Conservation (phyloP, 202 grass and related monocot species). For the Schoenoplectus tabernaemontani region DNA sequence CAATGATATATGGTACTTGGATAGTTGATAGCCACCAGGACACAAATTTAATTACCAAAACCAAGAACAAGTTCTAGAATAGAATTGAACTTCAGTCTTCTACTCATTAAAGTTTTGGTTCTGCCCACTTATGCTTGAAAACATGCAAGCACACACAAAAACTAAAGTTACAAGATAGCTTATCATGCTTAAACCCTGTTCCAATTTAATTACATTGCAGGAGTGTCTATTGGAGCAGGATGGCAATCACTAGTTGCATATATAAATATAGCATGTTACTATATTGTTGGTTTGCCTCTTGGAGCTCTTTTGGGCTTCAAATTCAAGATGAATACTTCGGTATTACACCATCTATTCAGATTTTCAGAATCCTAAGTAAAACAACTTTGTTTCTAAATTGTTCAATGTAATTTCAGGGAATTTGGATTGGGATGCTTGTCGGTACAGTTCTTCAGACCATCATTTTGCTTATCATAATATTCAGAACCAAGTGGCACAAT, state of each 20-base stretch:
- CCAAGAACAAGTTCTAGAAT: background rate
- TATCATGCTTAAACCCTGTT: background rate
- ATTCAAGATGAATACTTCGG: conserved; percentile 42
- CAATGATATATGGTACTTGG: background rate
- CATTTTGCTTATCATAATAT: conserved; percentile 39
- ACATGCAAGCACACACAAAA: background rate
- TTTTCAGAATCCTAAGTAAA: background rate
- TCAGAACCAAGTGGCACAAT: conserved; percentile 63
- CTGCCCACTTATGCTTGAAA: background rate
- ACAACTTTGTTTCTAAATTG: background rate
- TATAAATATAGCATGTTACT: conserved; percentile 64
- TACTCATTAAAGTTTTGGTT: background rate
- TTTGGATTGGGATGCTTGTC: conserved; percentile 63
- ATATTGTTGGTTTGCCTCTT: conserved; percentile 53
- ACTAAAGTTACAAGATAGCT: background rate
- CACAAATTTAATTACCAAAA: background rate
- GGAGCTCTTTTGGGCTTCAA: conserved; percentile 59
- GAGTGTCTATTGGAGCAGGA: conserved; percentile 63
- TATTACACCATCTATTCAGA: conserved; percentile 3
- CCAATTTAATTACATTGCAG: conserved; percentile 11
- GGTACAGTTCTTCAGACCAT: conserved; percentile 48
- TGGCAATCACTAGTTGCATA: conserved; percentile 63
- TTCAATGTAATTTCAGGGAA: conserved; percentile 38
- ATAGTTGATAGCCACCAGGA: background rate
- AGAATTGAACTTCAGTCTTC: background rate